Base-by-base conservation (phyloP, 2,329 filamentous ascomycete genomes). In the Aspergillus transmontanensis region DNA sequence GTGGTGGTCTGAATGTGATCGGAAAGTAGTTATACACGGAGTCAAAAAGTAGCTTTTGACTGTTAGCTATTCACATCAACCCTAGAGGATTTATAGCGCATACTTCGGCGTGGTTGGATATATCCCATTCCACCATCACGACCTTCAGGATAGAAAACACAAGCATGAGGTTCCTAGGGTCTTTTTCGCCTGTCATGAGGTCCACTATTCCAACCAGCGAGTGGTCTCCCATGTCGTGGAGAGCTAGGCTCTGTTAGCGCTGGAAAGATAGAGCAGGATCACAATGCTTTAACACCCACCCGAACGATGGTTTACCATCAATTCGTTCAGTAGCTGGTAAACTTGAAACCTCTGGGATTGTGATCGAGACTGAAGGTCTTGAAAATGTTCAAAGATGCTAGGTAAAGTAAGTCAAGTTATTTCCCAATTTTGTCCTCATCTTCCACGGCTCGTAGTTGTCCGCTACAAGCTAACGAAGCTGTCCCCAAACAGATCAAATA, bases 21-120 rank as follows among this genome's bases (percentile, higher is more conserved):
- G 88, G 88, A 71, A 90, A 91, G 74, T 91, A 91, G 69, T 89
- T 90, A 76, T 90, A 91, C 21, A 89, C 87, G 4, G 87, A 83
- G 67, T 91, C 89, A 71, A 90, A 90, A 51, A 90, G 80, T 34
- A 76, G 72, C 81, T 80, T 80, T 63, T 39, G 3, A 3, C n/a
- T 12, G 51, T 76, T 56, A 77, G 71, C 48, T 14, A 19, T 12
- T 32, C 9, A 26, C 21, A 50, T 5, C 6, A 9, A 10, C 41
- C 14, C 36, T 41, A 14, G 16, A 5, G 16, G 34, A 46, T 16
- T 21, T 28, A 36, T 57, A 16, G 26, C 30, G 39, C 66, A 58
- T 77, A 86, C 84, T 78, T 89, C 86, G 23, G 84, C 84, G 73
- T 89, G 82, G 45, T 82, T 81, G 4, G 83, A 81, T 63, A 90